Evolutionary conservation across 1,284 basidiomycete genomes (phyloP).

Genomic region (Ganoderma resinaceum): DNA sequence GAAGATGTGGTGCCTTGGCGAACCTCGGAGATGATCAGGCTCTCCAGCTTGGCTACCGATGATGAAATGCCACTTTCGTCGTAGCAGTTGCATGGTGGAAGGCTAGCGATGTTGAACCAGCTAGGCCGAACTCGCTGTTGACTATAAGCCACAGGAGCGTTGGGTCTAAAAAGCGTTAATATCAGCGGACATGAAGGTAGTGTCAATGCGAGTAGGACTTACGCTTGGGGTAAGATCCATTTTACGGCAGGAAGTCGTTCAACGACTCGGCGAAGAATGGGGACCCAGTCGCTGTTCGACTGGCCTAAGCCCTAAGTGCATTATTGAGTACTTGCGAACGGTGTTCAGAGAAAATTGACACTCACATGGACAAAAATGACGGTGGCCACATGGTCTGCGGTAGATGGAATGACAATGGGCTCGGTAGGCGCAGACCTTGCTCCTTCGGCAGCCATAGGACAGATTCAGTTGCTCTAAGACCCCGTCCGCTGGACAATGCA

Average conservation of each 20-base stretch:
- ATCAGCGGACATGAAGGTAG: too few relatives aligned
- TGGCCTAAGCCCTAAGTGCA: constrained; percentile 49
- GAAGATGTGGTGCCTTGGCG: constrained; percentile 45
- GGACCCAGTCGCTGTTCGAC: constrained; percentile 44
- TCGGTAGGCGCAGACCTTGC: constrained; percentile 2
- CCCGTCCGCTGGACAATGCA: neutral
- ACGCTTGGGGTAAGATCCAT: constrained; percentile 56
- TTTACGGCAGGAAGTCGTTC: constrained; percentile 46
- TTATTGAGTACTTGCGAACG: constrained; percentile 5
- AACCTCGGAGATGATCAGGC: constrained; percentile 48
- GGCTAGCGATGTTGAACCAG: constrained; percentile 52
- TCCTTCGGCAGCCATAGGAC: constrained; percentile 21
- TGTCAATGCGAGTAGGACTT: constrained; percentile 21
- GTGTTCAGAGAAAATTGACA: constrained; percentile 1
- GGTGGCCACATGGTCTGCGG: constrained; percentile 36
- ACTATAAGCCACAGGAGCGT: constrained; percentile 42
- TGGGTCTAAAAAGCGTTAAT: constrained; percentile 17
- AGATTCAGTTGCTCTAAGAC: constrained; percentile 15
- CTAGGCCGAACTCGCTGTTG: constrained; percentile 44
- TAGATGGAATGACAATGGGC: constrained; percentile 24
- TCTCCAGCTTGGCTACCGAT: constrained; percentile 47
- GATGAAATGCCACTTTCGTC: constrained; percentile 47
- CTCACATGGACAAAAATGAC: constrained; percentile 49
- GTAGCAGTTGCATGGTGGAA: constrained; percentile 47
- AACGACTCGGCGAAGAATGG: constrained; percentile 42